A percentile compares a stretch with the other conserved stretches of the same genome.
Evolutionary conservation across 2,329 filamentous ascomycete species (phyloP).

Genomic region (Madurella fahalii): DNA sequence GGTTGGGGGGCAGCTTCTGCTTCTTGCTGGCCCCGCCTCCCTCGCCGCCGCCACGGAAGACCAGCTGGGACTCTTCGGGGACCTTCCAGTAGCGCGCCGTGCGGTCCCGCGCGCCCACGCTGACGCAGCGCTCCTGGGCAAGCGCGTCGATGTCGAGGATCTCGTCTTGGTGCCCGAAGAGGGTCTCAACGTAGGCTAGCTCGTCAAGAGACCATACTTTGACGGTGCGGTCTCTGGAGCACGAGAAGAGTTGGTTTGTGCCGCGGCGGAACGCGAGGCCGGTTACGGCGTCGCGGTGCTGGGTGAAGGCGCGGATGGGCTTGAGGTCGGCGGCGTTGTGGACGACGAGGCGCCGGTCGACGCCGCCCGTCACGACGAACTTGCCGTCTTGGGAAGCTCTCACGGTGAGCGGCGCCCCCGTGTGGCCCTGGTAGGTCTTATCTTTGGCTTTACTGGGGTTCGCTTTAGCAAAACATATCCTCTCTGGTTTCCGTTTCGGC

Average conservation of each 20-base stretch:
- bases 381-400: conserved; percentile 86
- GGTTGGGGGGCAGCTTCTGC: conserved; percentile 28
- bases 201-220: conserved; percentile 94
- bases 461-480: conserved; percentile 60
- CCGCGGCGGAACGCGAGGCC: conserved; percentile 80
- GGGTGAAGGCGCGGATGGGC: conserved; percentile 78
- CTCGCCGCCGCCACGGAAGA: conserved; percentile 79
- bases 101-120: conserved; percentile 83
- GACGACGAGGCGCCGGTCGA: conserved; percentile 78
- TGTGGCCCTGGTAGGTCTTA: conserved; percentile 70
- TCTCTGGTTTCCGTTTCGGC: conserved; percentile 58
- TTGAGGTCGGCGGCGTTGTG: conserved; percentile 79
- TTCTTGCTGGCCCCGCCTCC: conserved; percentile 46
- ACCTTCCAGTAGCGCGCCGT: conserved; percentile 96
- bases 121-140: conserved; percentile 82
- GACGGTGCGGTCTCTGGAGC: conserved; percentile 85
- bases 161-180: conserved; percentile 93
- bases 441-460: conserved; percentile 58
- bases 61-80: conserved; percentile 88
- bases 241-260: conserved; percentile 88
- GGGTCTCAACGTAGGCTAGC: conserved; percentile 87
- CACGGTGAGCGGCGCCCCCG: conserved; percentile 72
- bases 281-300: conserved; percentile 85
- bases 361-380: conserved; percentile 85
- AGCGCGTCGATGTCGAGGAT: conserved; percentile 81